Evolutionary conservation across 2,329 filamentous ascomycete genomes (phyloP), one percentile per base, ranked within the genome.

Genomic region (Penicillium fuscoglaucum): DNA sequence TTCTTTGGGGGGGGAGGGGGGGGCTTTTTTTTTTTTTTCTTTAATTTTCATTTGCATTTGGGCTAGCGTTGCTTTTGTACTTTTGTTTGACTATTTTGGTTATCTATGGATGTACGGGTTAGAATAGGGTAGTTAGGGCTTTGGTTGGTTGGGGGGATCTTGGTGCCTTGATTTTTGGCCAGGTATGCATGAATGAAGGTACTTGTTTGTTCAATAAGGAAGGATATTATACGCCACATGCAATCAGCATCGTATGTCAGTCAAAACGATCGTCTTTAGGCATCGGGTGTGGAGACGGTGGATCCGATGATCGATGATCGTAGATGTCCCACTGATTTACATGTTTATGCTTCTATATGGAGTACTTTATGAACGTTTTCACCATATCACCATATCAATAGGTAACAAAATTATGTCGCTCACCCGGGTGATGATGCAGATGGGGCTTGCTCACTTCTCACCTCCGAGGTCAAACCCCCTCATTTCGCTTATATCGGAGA

Each of bases 301-400:
- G 47, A 56, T 52, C 54, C 47, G 39, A 55, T 55, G 47, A 55
- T 55, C 51, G 26, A 55, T 55, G 47, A 55, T 55, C 51, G 26
- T 45, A 33, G 29, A 52, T 53, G 21, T 43, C 31, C 52, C 54
- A 56, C 54, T 45, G 53, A 44, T 44, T 44, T 26, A 6, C 46
- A 24, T 6, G 7, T 6, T 15, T 15, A 48, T 35, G 12, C 5
- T 35, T 35, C 19, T 21, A 24, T 48, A 26, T 6, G 26, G 26
- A 1, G 26, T 26, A 31, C 29, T 12, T 31, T 9, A 21, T 33
- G 5, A 5, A 33, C 21, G 7, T 9, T 31, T 17, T 3, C 12
- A 24, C n/a, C 1, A 29, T 47, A 33, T 17, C 21, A 17, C 26
- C 12, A 45, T 29, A n/a, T 1, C 3, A n/a, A n/a, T 12, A 6